A percentile compares a stretch with the other conserved stretches of the same genome.
These are phyloP conservation scores for Fusarium gaditjirri DNA, from an alignment of 2,329 filamentous ascomycete genomes.

Conservation along the genomic window DNA sequence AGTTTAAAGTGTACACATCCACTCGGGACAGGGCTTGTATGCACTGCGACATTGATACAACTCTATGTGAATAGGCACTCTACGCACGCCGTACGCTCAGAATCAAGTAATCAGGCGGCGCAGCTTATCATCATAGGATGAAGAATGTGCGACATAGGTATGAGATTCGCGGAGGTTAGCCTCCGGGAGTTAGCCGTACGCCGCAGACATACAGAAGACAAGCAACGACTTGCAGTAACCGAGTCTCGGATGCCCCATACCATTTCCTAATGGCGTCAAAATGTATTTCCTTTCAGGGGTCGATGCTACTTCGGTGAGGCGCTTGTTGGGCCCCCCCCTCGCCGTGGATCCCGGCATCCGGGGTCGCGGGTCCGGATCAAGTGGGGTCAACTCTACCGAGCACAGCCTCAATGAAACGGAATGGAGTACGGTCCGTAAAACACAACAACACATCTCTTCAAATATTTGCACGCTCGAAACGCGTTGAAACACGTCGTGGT, in stretches of 20 bases:
- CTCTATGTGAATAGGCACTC: not conserved
- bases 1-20: constrained; percentile 3
- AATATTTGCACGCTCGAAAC: not conserved
- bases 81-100: not conserved
- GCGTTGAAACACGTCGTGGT: not conserved
- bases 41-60: not conserved
- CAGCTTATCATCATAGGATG: not conserved
- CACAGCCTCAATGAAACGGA: constrained; percentile 23
- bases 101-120: not conserved
- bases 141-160: not conserved
- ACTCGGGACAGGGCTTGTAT: not conserved
- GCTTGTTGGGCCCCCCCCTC: constrained; percentile 1
- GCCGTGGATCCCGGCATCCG: constrained; percentile 34
- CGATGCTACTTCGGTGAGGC: constrained; percentile 31
- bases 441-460: not conserved
- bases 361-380: constrained; percentile 32
- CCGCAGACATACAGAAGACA: not conserved
- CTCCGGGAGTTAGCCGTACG: constrained; percentile 6
- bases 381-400: constrained; percentile 10
- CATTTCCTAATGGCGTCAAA: constrained; percentile 18
- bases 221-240: not conserved
- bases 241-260: constrained; percentile 2
- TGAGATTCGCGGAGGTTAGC: constrained; percentile 15
- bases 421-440: not conserved
- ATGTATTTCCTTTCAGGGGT: constrained; percentile 22